Base-by-base conservation (phyloP, 208 protist genomes). In the Trypanosoma theileri region DNA sequence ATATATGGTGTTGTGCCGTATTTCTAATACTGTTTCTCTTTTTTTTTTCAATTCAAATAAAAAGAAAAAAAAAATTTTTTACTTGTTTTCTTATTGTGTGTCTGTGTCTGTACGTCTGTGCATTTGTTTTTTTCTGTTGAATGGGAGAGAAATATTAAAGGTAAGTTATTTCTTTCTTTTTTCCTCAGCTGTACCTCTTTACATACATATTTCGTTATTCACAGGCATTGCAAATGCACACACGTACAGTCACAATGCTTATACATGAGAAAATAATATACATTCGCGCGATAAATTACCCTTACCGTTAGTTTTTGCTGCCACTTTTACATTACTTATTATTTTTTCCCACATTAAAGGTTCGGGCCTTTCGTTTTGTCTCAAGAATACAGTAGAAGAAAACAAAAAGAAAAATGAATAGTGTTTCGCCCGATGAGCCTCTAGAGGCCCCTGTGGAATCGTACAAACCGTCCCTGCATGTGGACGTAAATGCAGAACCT, bases 381-480 rank as follows among this genome's bases (percentile, higher is more conserved):
- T 35, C 28, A 35, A 35, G 28, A 35, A 35, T 35, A 35, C 28
- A 35, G 6, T 8, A 35, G 28, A 46, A 35, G 31, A n/a, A 9
- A 14, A 52, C 54, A 44, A 28, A 22, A 3, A 19, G 21, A 60
- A 35, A 31, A 13, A 73, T 73, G 68, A 17, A 61, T 51, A 61
- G 52, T 22, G 11, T 59, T 14, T 35, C 55, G 22, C 16, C 57
- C 6, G 42, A 64, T 9, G 58, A 70, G 8, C 8, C 55, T 9
- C 11, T 0, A 19, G 61, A 63, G 40, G 22, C 14, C 19, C 4
- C 24, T 12, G 17, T 40, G n/a, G 64, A 68, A 31, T 60, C 65
- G 12, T 95, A 95, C 68, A 93, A 85, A 61, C 90, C 90, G 22
- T 75, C 75, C 16, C 66, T 95, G 42, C 75, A 65, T 7, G 87